Evolutionary conservation across 805 yeast species (phyloP).

Genomic region (Tetrapisispora fleetii): DNA sequence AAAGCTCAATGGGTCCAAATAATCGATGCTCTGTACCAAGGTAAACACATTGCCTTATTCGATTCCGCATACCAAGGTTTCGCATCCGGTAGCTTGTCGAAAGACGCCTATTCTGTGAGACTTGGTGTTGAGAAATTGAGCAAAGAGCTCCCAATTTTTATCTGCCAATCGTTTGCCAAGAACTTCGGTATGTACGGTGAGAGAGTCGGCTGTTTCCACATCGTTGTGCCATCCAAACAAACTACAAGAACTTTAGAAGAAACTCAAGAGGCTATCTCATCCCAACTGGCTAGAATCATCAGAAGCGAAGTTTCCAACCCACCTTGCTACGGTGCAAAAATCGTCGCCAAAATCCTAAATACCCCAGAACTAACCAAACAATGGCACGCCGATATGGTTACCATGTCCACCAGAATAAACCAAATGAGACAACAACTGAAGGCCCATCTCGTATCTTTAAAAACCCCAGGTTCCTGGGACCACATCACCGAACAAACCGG

Average conservation of each 20-base stretch:
- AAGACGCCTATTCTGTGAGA: slow-evolving; percentile 72
- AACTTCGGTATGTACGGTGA: slow-evolving; percentile 97
- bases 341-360: slow-evolving; percentile 66
- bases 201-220: slow-evolving; percentile 88
- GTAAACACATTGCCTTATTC: slow-evolving; percentile 69
- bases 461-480: slow-evolving; percentile 87
- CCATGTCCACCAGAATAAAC: slow-evolving; percentile 79
- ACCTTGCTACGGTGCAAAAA: slow-evolving; percentile 91
- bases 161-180: slow-evolving; percentile 94
- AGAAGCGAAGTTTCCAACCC: slow-evolving; percentile 88
- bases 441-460: slow-evolving; percentile 46
- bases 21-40: slow-evolving; percentile 47
- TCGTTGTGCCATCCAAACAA: slow-evolving; percentile 41
- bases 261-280: slow-evolving; percentile 47
- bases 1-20: slow-evolving; percentile 70
- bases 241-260: slow-evolving; percentile 26
- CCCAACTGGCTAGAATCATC: slow-evolving; percentile 67
- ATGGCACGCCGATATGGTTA: slow-evolving; percentile 76
- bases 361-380: slow-evolving; percentile 57
- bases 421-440: slow-evolving; percentile 67
- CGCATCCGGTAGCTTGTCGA: slow-evolving; percentile 76
- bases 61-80: slow-evolving; percentile 98
- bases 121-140: slow-evolving; percentile 42
- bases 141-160: slow-evolving; percentile 48
- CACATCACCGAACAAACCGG: slow-evolving; percentile 89